A percentile compares a stretch with the other conserved stretches of the same genome.
phyloP scores from a whole-genome alignment of 805 yeast species.

The Kregervanrija fluxuum region DNA sequence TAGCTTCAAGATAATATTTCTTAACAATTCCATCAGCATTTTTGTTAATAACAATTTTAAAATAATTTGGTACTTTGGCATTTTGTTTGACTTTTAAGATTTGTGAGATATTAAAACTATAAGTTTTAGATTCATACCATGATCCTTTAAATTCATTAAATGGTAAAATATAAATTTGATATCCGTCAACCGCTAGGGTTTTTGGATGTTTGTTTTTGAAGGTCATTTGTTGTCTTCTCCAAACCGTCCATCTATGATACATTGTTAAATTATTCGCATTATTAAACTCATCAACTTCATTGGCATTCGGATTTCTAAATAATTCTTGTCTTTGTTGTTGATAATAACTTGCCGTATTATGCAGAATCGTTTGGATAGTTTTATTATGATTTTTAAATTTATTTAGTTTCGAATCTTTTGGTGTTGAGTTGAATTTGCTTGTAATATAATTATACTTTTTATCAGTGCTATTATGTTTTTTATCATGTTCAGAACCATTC shows the following conservation, averaged over 20 bases:
- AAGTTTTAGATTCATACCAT: conserved; percentile 71
- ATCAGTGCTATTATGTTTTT: background rate
- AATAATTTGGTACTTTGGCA: conserved; percentile 64
- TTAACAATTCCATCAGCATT: conserved; percentile 51
- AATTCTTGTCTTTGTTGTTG: conserved; percentile 12
- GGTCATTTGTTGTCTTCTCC: conserved; percentile 83
- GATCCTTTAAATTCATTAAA: conserved; percentile 59
- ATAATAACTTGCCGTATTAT: conserved; percentile 16
- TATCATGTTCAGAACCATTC: too few relatives aligned
- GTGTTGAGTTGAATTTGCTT: too few relatives aligned
- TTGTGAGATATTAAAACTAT: conserved; percentile 79
- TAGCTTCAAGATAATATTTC: conserved; percentile 83
- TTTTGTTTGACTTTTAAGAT: conserved; percentile 71
- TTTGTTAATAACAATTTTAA: conserved; percentile 73
- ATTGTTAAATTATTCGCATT: conserved; percentile 30
- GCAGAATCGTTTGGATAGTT: conserved; percentile 20
- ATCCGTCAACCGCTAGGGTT: conserved; percentile 88
- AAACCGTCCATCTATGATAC: conserved; percentile 79
- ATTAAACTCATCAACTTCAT: conserved; percentile 1
- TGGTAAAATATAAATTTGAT: conserved; percentile 81
- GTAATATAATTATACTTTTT: background rate
- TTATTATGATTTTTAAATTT: conserved; percentile 18
- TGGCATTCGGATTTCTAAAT: conserved; percentile 6
- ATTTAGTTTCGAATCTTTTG: conserved; percentile 16
- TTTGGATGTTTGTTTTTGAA: conserved; percentile 76